Conservation (phyloP, 257 asterid species). For the Forsythia viridissima region DNA sequence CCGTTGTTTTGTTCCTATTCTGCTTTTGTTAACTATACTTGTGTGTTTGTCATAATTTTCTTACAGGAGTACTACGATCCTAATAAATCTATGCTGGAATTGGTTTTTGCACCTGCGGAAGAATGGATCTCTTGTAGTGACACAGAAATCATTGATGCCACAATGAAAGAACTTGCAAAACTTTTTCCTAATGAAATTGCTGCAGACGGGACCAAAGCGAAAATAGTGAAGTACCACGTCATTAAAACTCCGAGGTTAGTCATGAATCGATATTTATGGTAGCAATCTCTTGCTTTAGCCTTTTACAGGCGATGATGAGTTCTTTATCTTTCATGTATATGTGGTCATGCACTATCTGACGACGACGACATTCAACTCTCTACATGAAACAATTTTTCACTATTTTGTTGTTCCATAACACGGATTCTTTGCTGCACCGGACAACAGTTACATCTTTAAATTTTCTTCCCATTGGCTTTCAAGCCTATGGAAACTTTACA, state of each 20-base stretch:
- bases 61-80: constrained; percentile 90
- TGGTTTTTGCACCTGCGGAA: constrained; percentile 97
- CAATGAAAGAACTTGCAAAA: constrained; percentile 93
- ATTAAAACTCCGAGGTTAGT: constrained; percentile 95
- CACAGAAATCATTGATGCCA: constrained; percentile 85
- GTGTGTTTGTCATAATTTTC: not conserved
- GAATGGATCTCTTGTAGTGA: constrained; percentile 90
- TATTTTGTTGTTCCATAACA: too few species aligned
- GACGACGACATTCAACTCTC: not conserved
- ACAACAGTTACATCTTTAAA: not conserved
- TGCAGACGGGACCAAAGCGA: constrained; percentile 96
- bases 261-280: not conserved
- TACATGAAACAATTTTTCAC: too few species aligned
- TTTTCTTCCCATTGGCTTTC: not conserved
- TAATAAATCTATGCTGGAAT: constrained; percentile 85
- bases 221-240: constrained; percentile 82
- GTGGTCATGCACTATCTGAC: not conserved
- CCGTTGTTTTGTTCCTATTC: not conserved
- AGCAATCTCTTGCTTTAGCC: not conserved
- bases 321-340: not conserved
- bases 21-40: not conserved
- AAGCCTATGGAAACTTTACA: not conserved
- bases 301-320: not conserved
- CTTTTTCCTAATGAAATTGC: constrained; percentile 94
- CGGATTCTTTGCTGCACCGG: not conserved